These are phyloP conservation scores for Ophiocordyceps robertsii DNA, from an alignment of 2,329 filamentous ascomycete genomes.

Conservation along the genomic window DNA sequence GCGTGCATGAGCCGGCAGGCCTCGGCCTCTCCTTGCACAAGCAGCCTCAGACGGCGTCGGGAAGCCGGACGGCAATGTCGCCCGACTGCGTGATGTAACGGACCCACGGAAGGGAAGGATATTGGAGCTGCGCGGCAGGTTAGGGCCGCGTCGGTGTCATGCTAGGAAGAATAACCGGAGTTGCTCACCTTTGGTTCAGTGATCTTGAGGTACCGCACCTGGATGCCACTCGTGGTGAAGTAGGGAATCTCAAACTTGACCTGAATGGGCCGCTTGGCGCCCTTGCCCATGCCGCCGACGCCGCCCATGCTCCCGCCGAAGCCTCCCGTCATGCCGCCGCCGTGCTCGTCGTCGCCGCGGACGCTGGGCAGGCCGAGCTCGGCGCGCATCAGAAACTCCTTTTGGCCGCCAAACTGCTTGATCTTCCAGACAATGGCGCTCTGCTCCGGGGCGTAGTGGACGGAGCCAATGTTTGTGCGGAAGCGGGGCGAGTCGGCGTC, in stretches of 20 bases:
- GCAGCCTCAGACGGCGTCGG: slow-evolving; percentile 59
- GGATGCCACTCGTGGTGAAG: slow-evolving; percentile 98
- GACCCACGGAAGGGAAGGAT: slow-evolving; percentile 93
- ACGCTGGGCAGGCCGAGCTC: slow-evolving; percentile 91
- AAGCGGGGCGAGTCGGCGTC: slow-evolving; percentile 94
- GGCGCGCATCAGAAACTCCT: slow-evolving; percentile 97
- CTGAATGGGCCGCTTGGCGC: slow-evolving; percentile 84
- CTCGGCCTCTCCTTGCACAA: background rate
- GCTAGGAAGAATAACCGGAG: background rate
- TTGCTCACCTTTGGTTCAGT: slow-evolving; percentile 87
- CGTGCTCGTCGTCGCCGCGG: slow-evolving; percentile 86
- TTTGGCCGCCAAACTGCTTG: slow-evolving; percentile 97
- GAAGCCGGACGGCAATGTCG: slow-evolving; percentile 87
- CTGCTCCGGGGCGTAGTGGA: slow-evolving; percentile 95
- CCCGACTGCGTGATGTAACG: slow-evolving; percentile 97
- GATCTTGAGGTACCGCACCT: slow-evolving; percentile 97
- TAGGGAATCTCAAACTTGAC: slow-evolving; percentile 99
- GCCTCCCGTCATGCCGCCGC: slow-evolving; percentile 93
- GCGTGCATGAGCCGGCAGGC: background rate
- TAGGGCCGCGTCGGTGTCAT: background rate
- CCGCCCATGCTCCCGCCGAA: slow-evolving; percentile 97
- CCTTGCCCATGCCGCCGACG: slow-evolving; percentile 63
- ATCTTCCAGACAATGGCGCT: slow-evolving; percentile 99
- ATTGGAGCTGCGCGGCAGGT: slow-evolving; percentile 62
- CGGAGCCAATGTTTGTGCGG: slow-evolving; percentile 90